Conservation (phyloP, 2,329 filamentous ascomycete genomes). For the Monosporascus sp. region DNA sequence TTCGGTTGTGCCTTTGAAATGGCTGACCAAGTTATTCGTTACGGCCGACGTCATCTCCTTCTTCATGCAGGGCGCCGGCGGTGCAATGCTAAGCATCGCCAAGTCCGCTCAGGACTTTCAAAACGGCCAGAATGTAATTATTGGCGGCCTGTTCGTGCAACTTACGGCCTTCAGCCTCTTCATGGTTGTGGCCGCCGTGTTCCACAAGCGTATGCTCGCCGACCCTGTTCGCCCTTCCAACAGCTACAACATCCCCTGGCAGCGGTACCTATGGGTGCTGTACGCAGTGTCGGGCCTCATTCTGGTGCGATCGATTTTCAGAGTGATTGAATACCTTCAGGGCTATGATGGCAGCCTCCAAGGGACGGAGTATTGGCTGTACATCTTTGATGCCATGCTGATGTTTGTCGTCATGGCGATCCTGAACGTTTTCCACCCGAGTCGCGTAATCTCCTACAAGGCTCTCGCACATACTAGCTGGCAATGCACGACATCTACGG, state of each 20-base stretch:
- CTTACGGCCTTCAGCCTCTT: neutral
- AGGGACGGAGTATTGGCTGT: slow-evolving; percentile 23
- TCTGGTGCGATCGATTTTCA: slow-evolving; percentile 30
- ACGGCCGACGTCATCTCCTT: slow-evolving; percentile 43
- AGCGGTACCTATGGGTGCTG: slow-evolving; percentile 15
- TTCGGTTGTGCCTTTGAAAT: slow-evolving; percentile 35
- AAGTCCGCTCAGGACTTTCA: neutral
- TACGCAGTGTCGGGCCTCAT: slow-evolving; percentile 24
- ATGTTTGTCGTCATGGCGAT: neutral
- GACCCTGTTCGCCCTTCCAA: neutral
- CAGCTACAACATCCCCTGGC: slow-evolving; percentile 17
- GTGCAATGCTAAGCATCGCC: neutral
- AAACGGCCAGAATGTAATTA: neutral
- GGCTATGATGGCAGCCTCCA: slow-evolving; percentile 24
- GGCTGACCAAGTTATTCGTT: slow-evolving; percentile 47
- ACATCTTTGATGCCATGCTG: slow-evolving; percentile 25
- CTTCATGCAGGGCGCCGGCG: slow-evolving; percentile 30
- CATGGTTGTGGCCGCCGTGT: neutral
- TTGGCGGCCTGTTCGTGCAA: neutral
- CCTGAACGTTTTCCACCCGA: neutral
- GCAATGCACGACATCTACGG: too few relatives aligned
- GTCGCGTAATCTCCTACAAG: too few relatives aligned
- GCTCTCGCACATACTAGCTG: too few relatives aligned
- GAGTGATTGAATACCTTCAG: slow-evolving; percentile 32
- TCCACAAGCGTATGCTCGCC: neutral